A percentile compares a stretch with the other conserved stretches of the same genome.
phyloP scores from a whole-genome alignment of 2,329 filamentous ascomycete genomes.

The Trichoderma gracile region DNA sequence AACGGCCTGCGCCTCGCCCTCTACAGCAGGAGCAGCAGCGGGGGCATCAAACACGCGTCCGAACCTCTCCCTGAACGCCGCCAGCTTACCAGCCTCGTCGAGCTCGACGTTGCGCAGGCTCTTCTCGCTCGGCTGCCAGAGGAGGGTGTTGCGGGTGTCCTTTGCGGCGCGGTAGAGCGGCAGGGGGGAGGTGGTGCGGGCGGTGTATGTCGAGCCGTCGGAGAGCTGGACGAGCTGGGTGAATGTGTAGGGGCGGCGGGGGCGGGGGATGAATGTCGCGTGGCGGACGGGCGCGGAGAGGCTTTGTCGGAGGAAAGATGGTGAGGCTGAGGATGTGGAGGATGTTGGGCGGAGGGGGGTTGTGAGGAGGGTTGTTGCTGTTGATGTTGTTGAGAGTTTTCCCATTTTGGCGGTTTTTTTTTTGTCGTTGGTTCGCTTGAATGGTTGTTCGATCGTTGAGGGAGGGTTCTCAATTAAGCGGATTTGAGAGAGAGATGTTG shows the following conservation, averaged over 20 bases:
- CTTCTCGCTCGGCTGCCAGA: constrained; percentile 87
- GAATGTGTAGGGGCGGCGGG: constrained; percentile 92
- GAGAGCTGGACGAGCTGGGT: constrained; percentile 94
- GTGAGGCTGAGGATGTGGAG: background rate
- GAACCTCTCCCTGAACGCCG: constrained; percentile 81
- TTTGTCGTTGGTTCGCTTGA: background rate
- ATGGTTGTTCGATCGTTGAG: background rate
- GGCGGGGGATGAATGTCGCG: constrained; percentile 82
- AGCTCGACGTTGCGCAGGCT: constrained; percentile 86
- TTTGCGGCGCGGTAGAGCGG: constrained; percentile 64
- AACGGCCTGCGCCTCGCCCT: constrained; percentile 35
- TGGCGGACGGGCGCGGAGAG: constrained; percentile 45
- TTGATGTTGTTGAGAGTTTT: constrained; percentile 32
- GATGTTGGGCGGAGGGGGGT: constrained; percentile 26
- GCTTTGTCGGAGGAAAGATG: constrained; percentile 32
- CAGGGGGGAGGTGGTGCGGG: constrained; percentile 72
- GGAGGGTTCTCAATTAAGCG: background rate
- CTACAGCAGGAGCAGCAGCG: constrained; percentile 40
- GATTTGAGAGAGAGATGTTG: background rate
- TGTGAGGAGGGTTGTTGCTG: constrained; percentile 32
- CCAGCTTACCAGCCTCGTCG: constrained; percentile 88
- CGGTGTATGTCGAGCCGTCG: constrained; percentile 82
- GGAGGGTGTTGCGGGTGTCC: constrained; percentile 82
- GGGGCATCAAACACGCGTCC: constrained; percentile 75
- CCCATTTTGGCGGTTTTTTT: constrained; percentile 32